Evolutionary conservation across 352 stramenopile genomes (phyloP), one percentile per base, ranked within the genome.

Genomic region (Globisporangium nodosum): DNA sequence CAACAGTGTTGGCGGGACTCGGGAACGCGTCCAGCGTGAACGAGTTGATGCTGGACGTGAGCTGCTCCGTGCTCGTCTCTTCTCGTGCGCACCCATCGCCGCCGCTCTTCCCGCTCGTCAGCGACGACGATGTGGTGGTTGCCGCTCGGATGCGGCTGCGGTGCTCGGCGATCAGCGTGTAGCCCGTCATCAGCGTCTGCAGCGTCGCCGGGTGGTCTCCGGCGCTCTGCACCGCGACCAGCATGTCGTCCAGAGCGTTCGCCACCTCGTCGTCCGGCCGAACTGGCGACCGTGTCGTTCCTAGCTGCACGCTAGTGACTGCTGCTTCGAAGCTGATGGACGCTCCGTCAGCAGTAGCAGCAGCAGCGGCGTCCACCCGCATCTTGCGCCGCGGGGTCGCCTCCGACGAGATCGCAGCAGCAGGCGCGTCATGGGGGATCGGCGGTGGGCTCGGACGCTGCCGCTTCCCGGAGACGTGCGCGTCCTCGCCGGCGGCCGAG

Each of bases 401-500:
- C 18, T 12, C 43, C 11, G 18, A 6, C 43, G 21, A 15, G 0
- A 27, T 4, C n/a, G 18, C 43, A n/a, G 33, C 18, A 20, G 33
- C 21, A 9, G 7, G 9, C 3, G 39, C 33, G 12, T n/a, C 16
- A 5, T 27, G 31, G 1, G 47, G 48, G 35, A 45, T 15, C 8
- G 49, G 52, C 0, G 70, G 72, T 1, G 78, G 77, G 52, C 77
- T 88, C 15, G 81, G 86, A 5, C 81, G 73, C 54, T 90, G 81
- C 2, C 81, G 70, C 49, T 92, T 92, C 5, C 81, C 76, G 2
- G 72, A 68, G 7, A 71, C 27, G 15, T 66, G 65, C 1, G 68
- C 46, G 18, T 81, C 76, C 18, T 71, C 63, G 1, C 42, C 20
- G 7, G n/a, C 52, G 31, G 42, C 27, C 4, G 58, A 52, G 21